A percentile compares a stretch with the other conserved stretches of the same genome.
Conservation (phyloP, 1,139 yeast species). For the Geotrichum aggregatum region DNA sequence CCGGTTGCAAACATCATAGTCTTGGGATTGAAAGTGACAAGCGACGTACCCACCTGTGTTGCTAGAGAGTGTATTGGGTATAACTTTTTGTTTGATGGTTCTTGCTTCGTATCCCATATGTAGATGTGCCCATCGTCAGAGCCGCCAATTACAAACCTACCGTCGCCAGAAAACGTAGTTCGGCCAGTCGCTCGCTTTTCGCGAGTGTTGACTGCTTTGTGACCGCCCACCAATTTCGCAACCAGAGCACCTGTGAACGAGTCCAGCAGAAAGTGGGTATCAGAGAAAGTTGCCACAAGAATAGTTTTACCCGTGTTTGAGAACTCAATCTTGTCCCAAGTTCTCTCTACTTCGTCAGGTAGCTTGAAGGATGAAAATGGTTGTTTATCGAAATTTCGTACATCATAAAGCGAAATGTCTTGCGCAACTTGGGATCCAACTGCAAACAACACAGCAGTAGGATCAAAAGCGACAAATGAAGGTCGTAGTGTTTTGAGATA, state of each 20-base stretch:
- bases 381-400: slow-evolving; percentile 52
- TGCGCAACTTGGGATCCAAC: slow-evolving; percentile 52
- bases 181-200: slow-evolving; percentile 34
- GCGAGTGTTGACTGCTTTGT: slow-evolving; percentile 39
- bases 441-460: slow-evolving; percentile 77
- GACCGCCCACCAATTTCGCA: slow-evolving; percentile 49
- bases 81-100: slow-evolving; percentile 27
- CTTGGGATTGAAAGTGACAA: slow-evolving; percentile 74
- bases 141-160: slow-evolving; percentile 61
- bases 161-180: slow-evolving; percentile 78
- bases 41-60: slow-evolving; percentile 41
- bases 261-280: slow-evolving; percentile 59
- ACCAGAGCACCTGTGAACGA: slow-evolving; percentile 63
- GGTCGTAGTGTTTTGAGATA: slow-evolving; percentile 57
- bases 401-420: slow-evolving; percentile 57
- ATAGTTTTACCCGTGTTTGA: slow-evolving; percentile 75
- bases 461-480: slow-evolving; percentile 65
- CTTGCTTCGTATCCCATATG: slow-evolving; percentile 51
- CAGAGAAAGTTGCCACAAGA: slow-evolving; percentile 57
- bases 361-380: slow-evolving; percentile 49
- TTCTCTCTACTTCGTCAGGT: slow-evolving; percentile 25
- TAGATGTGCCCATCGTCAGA: slow-evolving; percentile 55
- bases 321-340: slow-evolving; percentile 71
- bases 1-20: slow-evolving; percentile 76
- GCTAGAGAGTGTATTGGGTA: slow-evolving; percentile 34